phyloP scores from a whole-genome alignment of 305 asterid species.

The Fraxinus angustifolia region DNA sequence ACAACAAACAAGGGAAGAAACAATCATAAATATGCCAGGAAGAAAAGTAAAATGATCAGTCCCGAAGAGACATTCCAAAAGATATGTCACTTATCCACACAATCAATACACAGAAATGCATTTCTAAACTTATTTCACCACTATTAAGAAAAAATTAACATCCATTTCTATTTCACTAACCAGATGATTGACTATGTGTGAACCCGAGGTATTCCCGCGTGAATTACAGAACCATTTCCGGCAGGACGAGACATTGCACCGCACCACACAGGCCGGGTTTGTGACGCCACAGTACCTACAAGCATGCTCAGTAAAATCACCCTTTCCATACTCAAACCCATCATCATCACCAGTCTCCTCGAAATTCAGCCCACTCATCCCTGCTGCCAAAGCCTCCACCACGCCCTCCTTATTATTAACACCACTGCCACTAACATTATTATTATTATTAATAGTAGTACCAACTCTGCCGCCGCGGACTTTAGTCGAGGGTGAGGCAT shows the following conservation, averaged over 20 bases:
- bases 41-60: background rate
- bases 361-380: conserved; percentile 90
- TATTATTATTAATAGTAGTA: conserved; percentile 21
- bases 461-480: conserved; percentile 36
- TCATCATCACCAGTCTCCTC: conserved; percentile 92
- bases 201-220: conserved; percentile 95
- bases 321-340: conserved; percentile 80
- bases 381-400: conserved; percentile 87
- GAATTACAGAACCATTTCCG: conserved; percentile 97
- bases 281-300: conserved; percentile 92
- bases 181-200: conserved; percentile 94
- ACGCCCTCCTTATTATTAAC: conserved; percentile 57
- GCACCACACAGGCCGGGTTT: conserved; percentile 89
- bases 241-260: conserved; percentile 93
- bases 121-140: background rate
- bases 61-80: background rate
- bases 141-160: background rate
- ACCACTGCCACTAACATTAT: conserved; percentile 26
- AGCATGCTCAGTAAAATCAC: conserved; percentile 86
- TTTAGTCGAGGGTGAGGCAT: conserved; percentile 47
- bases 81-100: background rate
- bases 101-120: background rate
- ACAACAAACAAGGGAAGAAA: background rate
- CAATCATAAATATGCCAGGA: background rate
- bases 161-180: conserved; percentile 40